Conservation (phyloP, 176 grass and related monocot species). For the Calamus simplicifolius region DNA sequence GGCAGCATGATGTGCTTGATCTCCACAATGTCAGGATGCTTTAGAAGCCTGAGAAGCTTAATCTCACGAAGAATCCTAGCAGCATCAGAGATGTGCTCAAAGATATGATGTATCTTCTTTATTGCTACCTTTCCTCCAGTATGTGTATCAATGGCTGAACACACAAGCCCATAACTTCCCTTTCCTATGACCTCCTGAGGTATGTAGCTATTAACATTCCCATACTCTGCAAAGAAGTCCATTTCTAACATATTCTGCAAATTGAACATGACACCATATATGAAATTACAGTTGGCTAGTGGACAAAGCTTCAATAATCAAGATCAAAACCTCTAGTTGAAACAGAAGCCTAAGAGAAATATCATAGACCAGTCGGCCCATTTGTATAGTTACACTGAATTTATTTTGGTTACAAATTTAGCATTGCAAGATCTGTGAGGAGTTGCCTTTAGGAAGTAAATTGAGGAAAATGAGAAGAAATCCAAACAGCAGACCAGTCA, state of each 20-base stretch:
- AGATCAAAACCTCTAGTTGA: too few relatives aligned
- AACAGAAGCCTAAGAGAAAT: too few relatives aligned
- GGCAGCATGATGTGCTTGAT: conserved; percentile 12
- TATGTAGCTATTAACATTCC: conserved; percentile 5
- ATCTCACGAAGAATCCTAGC: conserved; percentile 12
- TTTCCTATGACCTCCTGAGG: conserved; percentile 8
- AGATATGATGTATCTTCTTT: conserved; percentile 11
- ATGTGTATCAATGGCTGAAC: conserved; percentile 1
- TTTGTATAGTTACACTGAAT: too few relatives aligned
- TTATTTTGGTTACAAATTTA: too few relatives aligned
- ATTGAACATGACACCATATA: neutral
- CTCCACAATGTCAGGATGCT: conserved; percentile 10
- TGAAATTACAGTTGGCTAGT: too few relatives aligned
- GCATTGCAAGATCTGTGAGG: too few relatives aligned
- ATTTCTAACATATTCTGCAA: conserved; percentile 3
- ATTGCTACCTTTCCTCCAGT: conserved; percentile 8
- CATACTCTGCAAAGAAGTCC: conserved; percentile 8
- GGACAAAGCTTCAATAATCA: too few relatives aligned
- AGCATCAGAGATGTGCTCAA: conserved; percentile 16
- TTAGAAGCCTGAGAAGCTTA: conserved; percentile 12
- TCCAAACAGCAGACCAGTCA: too few relatives aligned
- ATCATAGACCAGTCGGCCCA: too few relatives aligned
- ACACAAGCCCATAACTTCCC: conserved; percentile 9
- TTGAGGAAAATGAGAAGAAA: too few relatives aligned
- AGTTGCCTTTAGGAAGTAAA: too few relatives aligned